Evolutionary conservation across 371 early-diverging fungal genomes (phyloP).

Genomic region (Neoconidiobolus thromboides): DNA sequence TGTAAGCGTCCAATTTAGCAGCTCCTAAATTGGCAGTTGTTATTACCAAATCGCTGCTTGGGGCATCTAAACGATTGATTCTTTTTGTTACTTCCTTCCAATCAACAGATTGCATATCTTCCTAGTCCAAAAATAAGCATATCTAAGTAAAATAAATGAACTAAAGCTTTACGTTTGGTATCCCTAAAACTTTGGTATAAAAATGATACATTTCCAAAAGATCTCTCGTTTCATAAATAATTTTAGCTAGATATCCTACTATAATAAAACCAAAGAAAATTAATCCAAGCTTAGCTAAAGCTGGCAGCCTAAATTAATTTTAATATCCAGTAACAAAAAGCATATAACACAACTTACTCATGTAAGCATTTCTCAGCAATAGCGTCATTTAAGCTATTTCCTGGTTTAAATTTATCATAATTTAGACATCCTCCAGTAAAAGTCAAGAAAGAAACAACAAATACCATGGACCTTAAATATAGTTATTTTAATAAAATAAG

Average conservation of each 20-base stretch:
- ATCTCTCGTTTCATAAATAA: constrained; percentile 45
- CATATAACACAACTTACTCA: not conserved
- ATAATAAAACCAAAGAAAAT: not conserved
- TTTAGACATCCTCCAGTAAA: constrained; percentile 50
- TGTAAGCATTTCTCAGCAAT: constrained; percentile 34
- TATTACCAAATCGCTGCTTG: constrained; percentile 7
- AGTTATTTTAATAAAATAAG: no score
- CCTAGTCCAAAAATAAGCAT: constrained; percentile 13
- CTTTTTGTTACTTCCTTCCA: constrained; percentile 57
- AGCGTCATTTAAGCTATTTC: constrained; percentile 41
- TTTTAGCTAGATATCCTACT: constrained; percentile 35
- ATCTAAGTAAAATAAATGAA: not conserved
- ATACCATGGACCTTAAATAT: no score
- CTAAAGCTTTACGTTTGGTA: constrained; percentile 40
- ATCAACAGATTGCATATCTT: constrained; percentile 54
- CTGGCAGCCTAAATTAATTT: not conserved
- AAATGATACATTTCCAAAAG: constrained; percentile 70
- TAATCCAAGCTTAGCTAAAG: not conserved
- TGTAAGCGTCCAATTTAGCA: constrained; percentile 60
- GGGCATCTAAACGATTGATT: constrained; percentile 46
- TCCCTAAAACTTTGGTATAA: constrained; percentile 55
- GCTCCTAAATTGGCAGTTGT: constrained; percentile 9
- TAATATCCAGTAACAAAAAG: not conserved
- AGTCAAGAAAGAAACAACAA: no score
- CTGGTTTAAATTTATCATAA: constrained; percentile 47